Base-by-base conservation (phyloP, 2,329 filamentous ascomycete genomes). In the Neophaeococcomyces aloes region DNA sequence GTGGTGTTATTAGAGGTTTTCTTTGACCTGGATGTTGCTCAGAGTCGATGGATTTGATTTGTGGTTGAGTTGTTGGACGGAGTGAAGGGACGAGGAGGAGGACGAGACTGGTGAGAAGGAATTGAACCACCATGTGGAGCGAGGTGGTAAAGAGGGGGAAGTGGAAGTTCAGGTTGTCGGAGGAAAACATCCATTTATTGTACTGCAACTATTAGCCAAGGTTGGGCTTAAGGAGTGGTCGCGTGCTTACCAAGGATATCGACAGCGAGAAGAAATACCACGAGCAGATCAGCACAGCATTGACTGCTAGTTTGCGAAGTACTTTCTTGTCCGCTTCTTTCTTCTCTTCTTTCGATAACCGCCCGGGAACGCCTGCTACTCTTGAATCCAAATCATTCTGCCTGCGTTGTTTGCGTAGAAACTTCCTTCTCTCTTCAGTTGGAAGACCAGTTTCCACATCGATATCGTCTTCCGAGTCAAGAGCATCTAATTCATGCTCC, bases 141-240 rank as follows among this genome's bases (percentile, higher is more conserved):
- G 86, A 85, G 3, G 91, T 98, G 8, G 88, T 94, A 65, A 96
- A 96, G 38, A 98, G 75, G 30, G 91, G 91, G 58, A 91, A 96
- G 40, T 85, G 81, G 61, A 98, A 98, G 64, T 95, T 82, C 54
- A 93, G 76, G 53, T 83, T 78, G 14, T 54, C 51, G 49, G 81
- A 75, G 57, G 85, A 84, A 66, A 98, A 96, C 89, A 98, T 96
- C 91, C 91, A 96, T 69, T 95, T 96, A 74, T 98, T 98, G 72
- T 96, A 98, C 82, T 91, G 55, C 29, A 21, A 36, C 33, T n/a
- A 27, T 53, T 42, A 56, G 48, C 48, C 33, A 31, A 37, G 36
- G 14, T 3, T 45, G 53, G 40, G 21, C 19, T 41, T 23, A 32
- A n/a, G 3, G 15, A n/a, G 18, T n/a, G 19, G 11, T 15, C 17